phyloP scores from a whole-genome alignment of 108 stramenopile genomes.

The Ochromonas danica region DNA sequence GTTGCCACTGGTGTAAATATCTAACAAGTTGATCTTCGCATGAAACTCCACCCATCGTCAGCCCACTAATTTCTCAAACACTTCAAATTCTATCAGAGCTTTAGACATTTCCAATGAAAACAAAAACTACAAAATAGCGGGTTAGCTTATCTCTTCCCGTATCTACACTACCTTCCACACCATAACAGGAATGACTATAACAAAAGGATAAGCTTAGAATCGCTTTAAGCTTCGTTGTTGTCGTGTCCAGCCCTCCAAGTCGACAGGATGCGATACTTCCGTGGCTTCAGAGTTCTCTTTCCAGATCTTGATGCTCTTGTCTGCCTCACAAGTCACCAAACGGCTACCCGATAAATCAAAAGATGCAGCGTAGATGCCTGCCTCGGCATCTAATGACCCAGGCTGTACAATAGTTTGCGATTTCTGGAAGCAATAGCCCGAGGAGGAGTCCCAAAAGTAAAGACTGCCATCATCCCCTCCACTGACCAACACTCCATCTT shows the following conservation, averaged over 20 bases:
- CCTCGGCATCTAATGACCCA: slow-evolving; percentile 94
- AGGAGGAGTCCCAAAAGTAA: slow-evolving; percentile 95
- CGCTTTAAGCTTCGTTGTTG: slow-evolving; percentile 78
- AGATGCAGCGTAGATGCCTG: slow-evolving; percentile 80
- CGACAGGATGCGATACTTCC: slow-evolving; percentile 86
- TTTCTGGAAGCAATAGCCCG: slow-evolving; percentile 90
- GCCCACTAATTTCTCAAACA: too few relatives aligned
- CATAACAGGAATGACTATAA: too few relatives aligned
- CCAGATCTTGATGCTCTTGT: slow-evolving; percentile 99
- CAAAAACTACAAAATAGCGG: too few relatives aligned
- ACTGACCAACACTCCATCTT: slow-evolving; percentile 88
- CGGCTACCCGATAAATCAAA: slow-evolving; percentile 93
- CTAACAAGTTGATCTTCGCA: too few relatives aligned
- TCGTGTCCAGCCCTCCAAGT: slow-evolving; percentile 88
- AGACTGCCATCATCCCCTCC: slow-evolving; percentile 95
- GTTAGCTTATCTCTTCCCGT: too few relatives aligned
- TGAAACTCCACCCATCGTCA: too few relatives aligned
- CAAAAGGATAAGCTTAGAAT: slow-evolving; percentile 54
- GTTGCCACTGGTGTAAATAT: too few relatives aligned
- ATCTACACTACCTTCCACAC: too few relatives aligned
- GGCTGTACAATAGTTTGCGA: slow-evolving; percentile 85
- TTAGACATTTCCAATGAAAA: too few relatives aligned
- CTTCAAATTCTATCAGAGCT: too few relatives aligned
- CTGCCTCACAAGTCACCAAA: slow-evolving; percentile 94
- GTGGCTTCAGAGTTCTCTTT: slow-evolving; percentile 87